Base-by-base conservation (phyloP, 495 filamentous ascomycete species). In the Cudoniella acicularis region DNA sequence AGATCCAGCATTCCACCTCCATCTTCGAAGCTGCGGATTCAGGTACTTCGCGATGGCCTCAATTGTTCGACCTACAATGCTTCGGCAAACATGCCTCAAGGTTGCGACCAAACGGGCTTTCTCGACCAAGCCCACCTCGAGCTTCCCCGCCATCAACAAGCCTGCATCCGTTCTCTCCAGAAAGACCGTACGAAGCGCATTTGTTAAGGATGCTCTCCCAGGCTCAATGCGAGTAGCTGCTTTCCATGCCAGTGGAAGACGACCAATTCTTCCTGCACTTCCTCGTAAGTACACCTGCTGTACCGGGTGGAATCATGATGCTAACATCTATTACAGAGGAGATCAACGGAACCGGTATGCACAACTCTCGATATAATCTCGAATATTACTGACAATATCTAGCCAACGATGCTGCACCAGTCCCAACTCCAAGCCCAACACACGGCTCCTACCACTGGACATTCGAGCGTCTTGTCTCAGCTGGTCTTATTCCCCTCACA, bases 361-460 rank as follows among this genome's bases (percentile, higher is more conserved):
- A 52, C 24, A 30, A 48, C 20, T n/a, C 9, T n/a, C 20, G 18
- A 10, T 48, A 10, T 13, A 50, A 50, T 6, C 9, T 27, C 26
- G 27, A 49, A 11, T 62, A 51, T 55, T 57, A 70, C 69, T 70
- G 58, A 72, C 62, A 48, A 27, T 54, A 24, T 63, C 2, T 70
- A 95, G 89, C 88, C 64, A 98, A 98, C 76, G 94, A 98, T 71
- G 79, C 94, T 54, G 87, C 82, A 47, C 84, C 82, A 23, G 70
- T 97, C n/a, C 91, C 90, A 23, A 63, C 79, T 10, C 64, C 88
- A 41, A 83, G 81, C 53, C 85, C 92, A 16, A 77, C 82, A 20
- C 87, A 98, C 73, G 95, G 94, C 54, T 93, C 89, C 73, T 98
- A 98, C 80, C 94, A 98, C 80, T 98, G 94, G 94, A 86, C 88